phyloP scores from a whole-genome alignment of 192 early-diverging fungal genomes.

The Chytriomyces sp. region DNA sequence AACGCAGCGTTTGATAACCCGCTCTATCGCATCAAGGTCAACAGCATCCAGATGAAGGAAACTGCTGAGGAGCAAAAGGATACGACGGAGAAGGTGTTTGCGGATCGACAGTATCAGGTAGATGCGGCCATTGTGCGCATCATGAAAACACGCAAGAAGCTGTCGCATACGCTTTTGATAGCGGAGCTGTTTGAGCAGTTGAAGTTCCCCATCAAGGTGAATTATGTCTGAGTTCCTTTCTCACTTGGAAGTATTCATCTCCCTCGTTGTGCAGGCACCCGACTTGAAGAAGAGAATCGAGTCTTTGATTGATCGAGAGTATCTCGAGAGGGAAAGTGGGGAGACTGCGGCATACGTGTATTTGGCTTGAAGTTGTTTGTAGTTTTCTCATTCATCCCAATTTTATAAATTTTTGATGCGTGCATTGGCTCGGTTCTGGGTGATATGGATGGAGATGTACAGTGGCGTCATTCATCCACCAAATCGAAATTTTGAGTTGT shows the following conservation, averaged over 20 bases:
- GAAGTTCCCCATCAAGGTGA: conserved; percentile 72
- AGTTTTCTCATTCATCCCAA: no score
- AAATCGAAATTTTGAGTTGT: no score
- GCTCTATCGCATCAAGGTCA: conserved; percentile 49
- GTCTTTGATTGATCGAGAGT: conserved; percentile 94
- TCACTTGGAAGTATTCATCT: no score
- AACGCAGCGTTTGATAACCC: conserved; percentile 55
- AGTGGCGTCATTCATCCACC: no score
- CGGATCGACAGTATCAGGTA: conserved; percentile 85
- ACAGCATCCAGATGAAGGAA: conserved; percentile 57
- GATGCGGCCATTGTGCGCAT: conserved; percentile 52
- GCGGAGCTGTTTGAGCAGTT: conserved; percentile 78
- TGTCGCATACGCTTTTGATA: conserved; percentile 81
- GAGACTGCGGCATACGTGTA: conserved; percentile 53
- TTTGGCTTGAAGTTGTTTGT: conserved; percentile 51
- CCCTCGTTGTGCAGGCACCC: no score
- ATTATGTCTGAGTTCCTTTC: background rate
- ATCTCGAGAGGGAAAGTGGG: conserved; percentile 76
- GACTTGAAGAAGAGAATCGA: conserved; percentile 92
- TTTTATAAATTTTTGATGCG: no score
- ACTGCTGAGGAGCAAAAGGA: conserved; percentile 77
- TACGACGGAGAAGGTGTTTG: conserved; percentile 83
- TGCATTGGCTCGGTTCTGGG: no score
- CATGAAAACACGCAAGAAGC: conserved; percentile 90
- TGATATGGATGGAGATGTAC: no score